Percentiles rank a stretch among this genome's conserved stretches.
Evolutionary conservation across 1,284 basidiomycete species (phyloP).

Genomic region (Butyriboletus appendiculatus): DNA sequence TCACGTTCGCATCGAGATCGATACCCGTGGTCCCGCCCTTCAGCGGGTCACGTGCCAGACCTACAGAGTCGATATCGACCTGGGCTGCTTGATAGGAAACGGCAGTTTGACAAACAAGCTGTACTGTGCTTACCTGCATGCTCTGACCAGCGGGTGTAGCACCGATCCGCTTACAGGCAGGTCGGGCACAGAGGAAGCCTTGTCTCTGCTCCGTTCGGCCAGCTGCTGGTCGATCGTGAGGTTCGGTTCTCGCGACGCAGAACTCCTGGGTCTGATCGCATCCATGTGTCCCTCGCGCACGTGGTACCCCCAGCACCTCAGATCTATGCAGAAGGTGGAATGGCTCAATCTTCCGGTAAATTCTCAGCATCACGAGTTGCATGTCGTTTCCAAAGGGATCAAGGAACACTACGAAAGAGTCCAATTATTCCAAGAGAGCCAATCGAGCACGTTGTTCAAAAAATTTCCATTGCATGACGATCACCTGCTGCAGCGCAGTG

Average conservation of each 20-base stretch:
- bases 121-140: constrained; percentile 47
- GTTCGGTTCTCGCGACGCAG: constrained; percentile 29
- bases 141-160: constrained; percentile 41
- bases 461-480: constrained; percentile 1
- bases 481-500: constrained; percentile 16
- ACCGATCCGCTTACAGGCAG: constrained; percentile 46
- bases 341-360: constrained; percentile 22
- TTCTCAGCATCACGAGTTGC: constrained; percentile 37
- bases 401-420: constrained; percentile 27
- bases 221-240: constrained; percentile 42
- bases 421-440: constrained; percentile 1
- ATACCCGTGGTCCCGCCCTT: constrained; percentile 1
- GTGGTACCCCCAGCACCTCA: no score
- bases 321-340: constrained; percentile 36
- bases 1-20: constrained; percentile 30
- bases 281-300: constrained; percentile 37
- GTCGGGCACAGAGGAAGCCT: constrained; percentile 49
- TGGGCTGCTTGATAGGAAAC: constrained; percentile 41
- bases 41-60: constrained; percentile 31
- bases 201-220: constrained; percentile 41
- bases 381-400: constrained; percentile 27
- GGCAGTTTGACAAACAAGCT: constrained; percentile 37
- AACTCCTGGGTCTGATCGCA: constrained; percentile 38
- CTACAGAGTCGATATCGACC: constrained; percentile 41
- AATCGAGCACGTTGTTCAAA: background rate